Evolutionary conservation across 805 yeast genomes (phyloP).

Genomic region (Metschnikowia lunata): DNA sequence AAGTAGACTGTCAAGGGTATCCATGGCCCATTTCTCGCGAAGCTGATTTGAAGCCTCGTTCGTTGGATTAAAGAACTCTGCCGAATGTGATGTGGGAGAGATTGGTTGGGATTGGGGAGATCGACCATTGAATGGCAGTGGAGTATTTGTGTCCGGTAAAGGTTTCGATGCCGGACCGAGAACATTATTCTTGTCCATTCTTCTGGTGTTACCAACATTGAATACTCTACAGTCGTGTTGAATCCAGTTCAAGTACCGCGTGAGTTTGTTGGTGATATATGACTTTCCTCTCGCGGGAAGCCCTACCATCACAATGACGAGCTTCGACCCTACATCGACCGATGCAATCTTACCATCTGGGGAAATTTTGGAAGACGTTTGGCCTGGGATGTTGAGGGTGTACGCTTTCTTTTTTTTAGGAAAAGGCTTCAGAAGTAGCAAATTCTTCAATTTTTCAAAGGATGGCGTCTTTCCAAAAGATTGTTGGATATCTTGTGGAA

Average conservation of each 20-base stretch:
- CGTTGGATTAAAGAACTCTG: slow-evolving; percentile 81
- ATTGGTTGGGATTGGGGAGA: slow-evolving; percentile 15
- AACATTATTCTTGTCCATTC: slow-evolving; percentile 52
- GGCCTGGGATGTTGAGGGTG: slow-evolving; percentile 88
- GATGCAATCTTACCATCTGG: slow-evolving; percentile 69
- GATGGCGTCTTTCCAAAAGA: slow-evolving; percentile 40
- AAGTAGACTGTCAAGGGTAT: slow-evolving; percentile 77
- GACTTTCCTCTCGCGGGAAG: slow-evolving; percentile 94
- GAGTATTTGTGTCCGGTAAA: slow-evolving; percentile 39
- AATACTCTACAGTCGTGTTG: slow-evolving; percentile 88
- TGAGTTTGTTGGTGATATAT: slow-evolving; percentile 85
- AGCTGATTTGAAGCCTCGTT: slow-evolving; percentile 59
- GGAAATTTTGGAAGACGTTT: slow-evolving; percentile 72
- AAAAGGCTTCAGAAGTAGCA: slow-evolving; percentile 34
- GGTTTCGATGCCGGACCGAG: slow-evolving; percentile 71
- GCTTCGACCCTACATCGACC: slow-evolving; percentile 62
- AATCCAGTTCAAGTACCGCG: slow-evolving; percentile 88
- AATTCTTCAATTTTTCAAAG: slow-evolving; percentile 33
- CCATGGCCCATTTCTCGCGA: slow-evolving; percentile 95
- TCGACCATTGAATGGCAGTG: slow-evolving; percentile 21
- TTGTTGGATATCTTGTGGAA: slow-evolving; percentile 31
- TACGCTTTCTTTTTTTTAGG: slow-evolving; percentile 59
- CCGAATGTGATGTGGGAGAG: slow-evolving; percentile 51
- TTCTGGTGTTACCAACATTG: slow-evolving; percentile 92
- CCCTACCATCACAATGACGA: slow-evolving; percentile 96